phyloP scores from a whole-genome alignment of 805 yeast species.

The Dipodascus geniculatus region DNA sequence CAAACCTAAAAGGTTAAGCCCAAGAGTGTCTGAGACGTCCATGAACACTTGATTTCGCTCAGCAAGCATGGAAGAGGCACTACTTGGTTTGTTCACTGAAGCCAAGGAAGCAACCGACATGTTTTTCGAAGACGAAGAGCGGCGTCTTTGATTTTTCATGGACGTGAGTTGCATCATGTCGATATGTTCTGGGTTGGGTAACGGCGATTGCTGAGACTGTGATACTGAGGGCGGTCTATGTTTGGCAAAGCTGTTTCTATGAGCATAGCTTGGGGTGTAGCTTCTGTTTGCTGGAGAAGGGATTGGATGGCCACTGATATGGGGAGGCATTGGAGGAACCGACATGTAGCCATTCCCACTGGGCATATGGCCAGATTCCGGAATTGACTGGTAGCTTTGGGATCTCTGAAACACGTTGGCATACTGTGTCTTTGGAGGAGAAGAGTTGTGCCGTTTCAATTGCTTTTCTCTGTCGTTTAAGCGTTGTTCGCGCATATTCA shows the following conservation, averaged over 20 bases:
- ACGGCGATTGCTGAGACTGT: not conserved
- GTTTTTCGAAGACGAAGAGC: not conserved
- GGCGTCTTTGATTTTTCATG: not conserved
- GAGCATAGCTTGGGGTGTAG: constrained; percentile 1
- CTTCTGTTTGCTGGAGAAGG: constrained; percentile 1
- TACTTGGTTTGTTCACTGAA: not conserved
- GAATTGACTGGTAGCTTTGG: not conserved
- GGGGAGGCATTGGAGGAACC: constrained; percentile 13
- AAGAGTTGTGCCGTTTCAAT: not conserved
- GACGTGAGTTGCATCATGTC: constrained; percentile 2
- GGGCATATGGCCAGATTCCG: not conserved
- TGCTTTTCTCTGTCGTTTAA: not conserved
- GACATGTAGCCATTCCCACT: not conserved
- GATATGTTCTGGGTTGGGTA: not conserved
- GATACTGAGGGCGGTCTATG: not conserved
- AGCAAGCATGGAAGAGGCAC: not conserved
- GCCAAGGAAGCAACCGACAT: not conserved
- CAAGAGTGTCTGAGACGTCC: not conserved
- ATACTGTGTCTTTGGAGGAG: not conserved
- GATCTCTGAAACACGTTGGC: not conserved
- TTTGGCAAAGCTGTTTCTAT: not conserved
- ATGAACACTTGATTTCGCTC: not conserved
- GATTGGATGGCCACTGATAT: constrained; percentile 13
- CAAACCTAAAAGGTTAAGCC: not conserved
- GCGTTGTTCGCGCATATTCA: not conserved